Conservation (phyloP, 768 basidiomycete species). For the Leccinum rimulosum region DNA sequence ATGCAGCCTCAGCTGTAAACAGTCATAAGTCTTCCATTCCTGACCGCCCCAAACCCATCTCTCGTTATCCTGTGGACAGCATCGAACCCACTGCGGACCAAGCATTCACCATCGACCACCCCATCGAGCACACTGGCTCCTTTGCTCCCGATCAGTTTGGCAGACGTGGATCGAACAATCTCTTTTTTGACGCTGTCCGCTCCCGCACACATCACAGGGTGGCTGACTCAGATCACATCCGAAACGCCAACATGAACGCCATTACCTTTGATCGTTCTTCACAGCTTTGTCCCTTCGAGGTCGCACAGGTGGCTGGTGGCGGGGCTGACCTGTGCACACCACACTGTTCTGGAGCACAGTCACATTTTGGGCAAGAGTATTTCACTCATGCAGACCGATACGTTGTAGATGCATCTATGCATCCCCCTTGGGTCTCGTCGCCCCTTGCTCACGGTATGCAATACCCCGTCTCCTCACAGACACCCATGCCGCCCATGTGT, state of each 20-base stretch:
- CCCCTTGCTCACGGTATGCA: slow-evolving; percentile 27
- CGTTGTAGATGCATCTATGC: slow-evolving; percentile 20
- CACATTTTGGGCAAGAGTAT: slow-evolving; percentile 25
- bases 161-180: slow-evolving; percentile 36
- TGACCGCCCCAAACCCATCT: slow-evolving; percentile 19
- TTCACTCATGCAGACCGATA: slow-evolving; percentile 26
- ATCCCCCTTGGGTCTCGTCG: slow-evolving; percentile 27
- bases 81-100: slow-evolving; percentile 15
- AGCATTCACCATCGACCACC: slow-evolving; percentile 12
- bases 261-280: slow-evolving; percentile 18
- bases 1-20: slow-evolving; percentile 10
- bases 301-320: slow-evolving; percentile 21
- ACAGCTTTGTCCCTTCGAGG: slow-evolving; percentile 22
- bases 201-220: slow-evolving; percentile 25
- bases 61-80: slow-evolving; percentile 17
- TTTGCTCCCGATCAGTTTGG: slow-evolving; percentile 24
- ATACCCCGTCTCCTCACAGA: slow-evolving; percentile 29
- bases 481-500: slow-evolving; percentile 28
- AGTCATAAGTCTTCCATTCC: slow-evolving; percentile 10
- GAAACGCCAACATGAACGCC: slow-evolving; percentile 21
- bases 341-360: slow-evolving; percentile 23
- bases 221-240: slow-evolving; percentile 21
- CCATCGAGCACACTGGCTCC: slow-evolving; percentile 11
- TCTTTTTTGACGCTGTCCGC: slow-evolving; percentile 39
- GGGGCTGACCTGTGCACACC: slow-evolving; percentile 24